Conservation (phyloP, 1,139 yeast genomes). For the Geotrichum reessii region DNA sequence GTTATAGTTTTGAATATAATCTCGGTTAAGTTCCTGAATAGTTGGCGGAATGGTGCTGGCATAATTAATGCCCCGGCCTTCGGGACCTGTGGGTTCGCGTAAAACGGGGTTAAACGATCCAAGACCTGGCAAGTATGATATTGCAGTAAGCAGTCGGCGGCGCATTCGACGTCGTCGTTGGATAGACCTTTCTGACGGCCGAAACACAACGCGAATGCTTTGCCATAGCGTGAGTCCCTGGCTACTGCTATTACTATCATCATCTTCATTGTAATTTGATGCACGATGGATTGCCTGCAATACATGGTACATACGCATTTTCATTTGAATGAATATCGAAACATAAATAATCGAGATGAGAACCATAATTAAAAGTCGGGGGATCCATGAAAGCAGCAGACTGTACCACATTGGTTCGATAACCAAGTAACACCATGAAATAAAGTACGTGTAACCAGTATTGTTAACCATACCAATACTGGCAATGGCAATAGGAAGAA, state of each 20-base stretch:
- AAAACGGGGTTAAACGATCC: constrained; percentile 10
- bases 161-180: background rate
- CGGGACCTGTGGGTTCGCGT: background rate
- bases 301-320: constrained; percentile 14
- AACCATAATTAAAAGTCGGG: constrained; percentile 60
- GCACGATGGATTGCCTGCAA: background rate
- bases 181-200: background rate
- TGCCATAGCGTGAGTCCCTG: background rate
- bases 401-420: constrained; percentile 67
- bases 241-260: background rate
- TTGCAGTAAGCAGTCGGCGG: background rate
- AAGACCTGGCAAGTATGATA: constrained; percentile 14
- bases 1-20: constrained; percentile 55
- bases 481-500: constrained; percentile 63
- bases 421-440: constrained; percentile 75
- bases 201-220: background rate
- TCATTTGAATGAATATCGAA: constrained; percentile 63
- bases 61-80: background rate
- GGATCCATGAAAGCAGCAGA: constrained; percentile 71
- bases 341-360: constrained; percentile 58
- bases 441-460: constrained; percentile 35
- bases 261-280: background rate
- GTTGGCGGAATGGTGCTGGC: constrained; percentile 5
- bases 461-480: constrained; percentile 56
- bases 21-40: constrained; percentile 45